Evolutionary conservation across 2,329 filamentous ascomycete species (phyloP).

Genomic region (Drechslerella dactyloides): DNA sequence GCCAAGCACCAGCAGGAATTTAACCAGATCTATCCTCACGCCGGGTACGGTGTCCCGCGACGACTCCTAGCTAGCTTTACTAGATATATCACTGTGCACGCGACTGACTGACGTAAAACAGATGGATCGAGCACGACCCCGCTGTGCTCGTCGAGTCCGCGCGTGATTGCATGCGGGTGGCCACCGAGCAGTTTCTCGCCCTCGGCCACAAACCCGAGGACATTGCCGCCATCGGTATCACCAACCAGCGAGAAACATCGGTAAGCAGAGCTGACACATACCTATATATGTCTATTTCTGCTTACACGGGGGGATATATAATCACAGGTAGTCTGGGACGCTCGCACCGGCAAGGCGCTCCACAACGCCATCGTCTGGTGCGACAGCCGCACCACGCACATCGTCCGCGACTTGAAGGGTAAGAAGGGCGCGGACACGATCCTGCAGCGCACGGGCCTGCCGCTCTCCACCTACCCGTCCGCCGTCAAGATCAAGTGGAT

Average conservation of each 20-base stretch:
- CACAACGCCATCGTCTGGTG: constrained; percentile 90
- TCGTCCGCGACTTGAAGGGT: constrained; percentile 78
- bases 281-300: too few relatives aligned
- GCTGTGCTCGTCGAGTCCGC: constrained; percentile 76
- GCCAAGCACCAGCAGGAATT: constrained; percentile 88
- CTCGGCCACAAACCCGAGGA: constrained; percentile 71
- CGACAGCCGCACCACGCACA: constrained; percentile 76
- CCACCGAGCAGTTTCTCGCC: constrained; percentile 73
- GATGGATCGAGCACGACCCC: constrained; percentile 90
- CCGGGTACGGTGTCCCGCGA: constrained; percentile 72
- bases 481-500: constrained; percentile 86
- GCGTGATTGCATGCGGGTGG: constrained; percentile 78
- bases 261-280: constrained; percentile 55
- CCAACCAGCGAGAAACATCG: constrained; percentile 88
- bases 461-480: constrained; percentile 85
- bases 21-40: constrained; percentile 79
- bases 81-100: constrained; percentile 8
- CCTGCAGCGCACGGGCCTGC: constrained; percentile 75
- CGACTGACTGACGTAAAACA: constrained; percentile 57
- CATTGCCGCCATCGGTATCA: constrained; percentile 82
- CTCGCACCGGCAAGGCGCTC: constrained; percentile 76
- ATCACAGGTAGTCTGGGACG: constrained; percentile 74
- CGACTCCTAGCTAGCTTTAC: neutral
- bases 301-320: too few relatives aligned
- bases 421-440: constrained; percentile 72